Base-by-base conservation (phyloP, 1,284 basidiomycete species). In the Heliocybe sulcata region DNA sequence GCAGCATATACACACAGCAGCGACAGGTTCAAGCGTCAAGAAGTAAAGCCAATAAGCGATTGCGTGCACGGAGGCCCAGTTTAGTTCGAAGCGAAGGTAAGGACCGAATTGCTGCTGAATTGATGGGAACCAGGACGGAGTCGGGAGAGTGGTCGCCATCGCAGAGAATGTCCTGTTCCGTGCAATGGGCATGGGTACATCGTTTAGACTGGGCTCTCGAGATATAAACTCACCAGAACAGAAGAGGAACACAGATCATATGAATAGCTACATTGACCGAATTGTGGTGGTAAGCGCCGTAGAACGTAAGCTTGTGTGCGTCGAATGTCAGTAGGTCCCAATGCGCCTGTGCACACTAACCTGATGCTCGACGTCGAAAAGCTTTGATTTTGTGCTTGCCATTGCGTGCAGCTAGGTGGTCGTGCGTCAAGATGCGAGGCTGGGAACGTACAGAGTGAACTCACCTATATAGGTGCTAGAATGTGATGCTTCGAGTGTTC, bases 251-350 rank as follows among this genome's bases (percentile, higher is more conserved):
- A 62, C 83, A 93, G 59, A 88, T 64, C 61, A 92, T 77, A 67
- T 96, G 92, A 59, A 95, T 90, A 55, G 78, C 65, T 58, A 94
- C 72, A 67, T 96, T 96, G 57, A 84, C 72, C 33, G 79, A 81
- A 68, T 94, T 87, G 23, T 82, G 77, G 69, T 95, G 92, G 71
- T 94, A 95, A 52, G 91, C 87, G 22, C 90, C 90, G 69, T 94
- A 94, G 77, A 94, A 94, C 27, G 85, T 77, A 64, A 94, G 77
- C 90, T 94, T 4, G 27, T 6, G 27, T 49, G 57, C 4, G 56
- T 23, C 20, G 20, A 52, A 9, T 19, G 51, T 4, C 11, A 14
- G 27, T 29, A 6, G 16, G 20, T 16, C 6, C 19, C 11, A 22
- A 4, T 27, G 9, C 51, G 26, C 20, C 12, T 12, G 51, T 25